Evolutionary conservation across 2,329 filamentous ascomycete species (phyloP).

Genomic region (Ceratocystis harringtonii): DNA sequence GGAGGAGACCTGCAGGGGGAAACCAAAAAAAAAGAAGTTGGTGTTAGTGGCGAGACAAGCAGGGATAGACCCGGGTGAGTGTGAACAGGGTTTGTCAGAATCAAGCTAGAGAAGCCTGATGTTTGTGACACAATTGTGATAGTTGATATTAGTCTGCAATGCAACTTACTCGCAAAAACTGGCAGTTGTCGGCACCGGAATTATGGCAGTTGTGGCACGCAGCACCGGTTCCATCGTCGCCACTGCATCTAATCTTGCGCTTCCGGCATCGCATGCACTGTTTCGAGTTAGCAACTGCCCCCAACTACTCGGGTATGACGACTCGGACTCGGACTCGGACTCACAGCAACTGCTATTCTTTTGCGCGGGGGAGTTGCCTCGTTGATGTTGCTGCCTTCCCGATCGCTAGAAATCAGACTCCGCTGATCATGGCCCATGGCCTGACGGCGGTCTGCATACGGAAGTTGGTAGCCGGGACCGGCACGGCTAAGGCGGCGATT

Average conservation of each 20-base stretch:
- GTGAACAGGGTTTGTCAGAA: neutral
- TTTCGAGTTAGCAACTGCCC: neutral
- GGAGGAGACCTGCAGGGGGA: constrained; percentile 25
- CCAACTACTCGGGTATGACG: neutral
- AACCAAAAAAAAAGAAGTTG: neutral
- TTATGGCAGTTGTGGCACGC: constrained; percentile 74
- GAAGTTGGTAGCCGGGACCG: constrained; percentile 25
- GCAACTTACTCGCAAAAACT: constrained; percentile 58
- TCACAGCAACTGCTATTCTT: constrained; percentile 44
- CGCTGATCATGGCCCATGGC: constrained; percentile 25
- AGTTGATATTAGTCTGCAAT: neutral
- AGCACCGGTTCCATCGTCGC: constrained; percentile 59
- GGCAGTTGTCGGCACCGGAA: constrained; percentile 55
- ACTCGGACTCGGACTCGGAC: constrained; percentile 21
- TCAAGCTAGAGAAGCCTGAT: neutral
- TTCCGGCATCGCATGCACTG: constrained; percentile 83
- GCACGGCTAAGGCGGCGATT: constrained; percentile 22
- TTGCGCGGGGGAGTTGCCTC: constrained; percentile 36
- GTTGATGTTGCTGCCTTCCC: neutral
- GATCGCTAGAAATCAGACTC: neutral
- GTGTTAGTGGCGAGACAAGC: neutral
- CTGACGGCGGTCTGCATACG: constrained; percentile 27
- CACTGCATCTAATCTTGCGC: constrained; percentile 89
- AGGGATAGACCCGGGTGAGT: neutral
- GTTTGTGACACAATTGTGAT: neutral